phyloP scores from a whole-genome alignment of 805 yeast species.

The Kodamaea leandrae region DNA sequence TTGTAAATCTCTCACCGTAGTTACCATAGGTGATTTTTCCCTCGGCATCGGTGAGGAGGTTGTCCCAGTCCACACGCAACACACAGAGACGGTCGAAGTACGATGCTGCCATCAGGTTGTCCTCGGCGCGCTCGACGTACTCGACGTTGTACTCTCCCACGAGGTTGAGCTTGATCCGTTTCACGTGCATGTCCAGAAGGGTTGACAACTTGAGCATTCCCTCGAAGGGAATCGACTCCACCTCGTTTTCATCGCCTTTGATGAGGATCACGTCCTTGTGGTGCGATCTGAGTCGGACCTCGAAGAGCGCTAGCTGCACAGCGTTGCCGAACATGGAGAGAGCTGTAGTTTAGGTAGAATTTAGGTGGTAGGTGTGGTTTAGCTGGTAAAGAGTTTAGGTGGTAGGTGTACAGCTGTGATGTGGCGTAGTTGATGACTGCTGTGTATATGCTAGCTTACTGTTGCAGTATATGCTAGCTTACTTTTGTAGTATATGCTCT shows the following conservation, averaged over 20 bases:
- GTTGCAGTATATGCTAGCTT: no score
- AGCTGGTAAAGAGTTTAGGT: no score
- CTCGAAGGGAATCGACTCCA: constrained; percentile 40
- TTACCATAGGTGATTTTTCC: constrained; percentile 41
- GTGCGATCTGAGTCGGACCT: constrained; percentile 37
- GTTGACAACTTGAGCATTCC: constrained; percentile 49
- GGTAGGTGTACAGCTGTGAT: no score
- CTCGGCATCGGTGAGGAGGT: constrained; percentile 37
- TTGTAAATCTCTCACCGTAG: constrained; percentile 38
- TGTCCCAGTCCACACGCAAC: constrained; percentile 47
- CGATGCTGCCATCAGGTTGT: constrained; percentile 31
- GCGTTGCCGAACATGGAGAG: constrained; percentile 20
- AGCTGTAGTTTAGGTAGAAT: no score
- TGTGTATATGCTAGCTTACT: no score
- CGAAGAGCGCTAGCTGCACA: constrained; percentile 33
- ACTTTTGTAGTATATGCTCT: no score
- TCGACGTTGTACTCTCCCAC: constrained; percentile 44
- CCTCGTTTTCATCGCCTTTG: constrained; percentile 45
- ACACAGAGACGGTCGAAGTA: constrained; percentile 39
- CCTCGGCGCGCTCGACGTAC: constrained; percentile 33
- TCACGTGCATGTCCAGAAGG: constrained; percentile 41
- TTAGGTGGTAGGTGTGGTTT: no score
- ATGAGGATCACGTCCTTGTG: constrained; percentile 42
- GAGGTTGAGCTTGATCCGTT: constrained; percentile 36
- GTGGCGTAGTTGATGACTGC: no score